These are phyloP conservation scores for Aureobasidium subglaciale DNA, from an alignment of 2,329 filamentous ascomycete species.

Conservation along the genomic window DNA sequence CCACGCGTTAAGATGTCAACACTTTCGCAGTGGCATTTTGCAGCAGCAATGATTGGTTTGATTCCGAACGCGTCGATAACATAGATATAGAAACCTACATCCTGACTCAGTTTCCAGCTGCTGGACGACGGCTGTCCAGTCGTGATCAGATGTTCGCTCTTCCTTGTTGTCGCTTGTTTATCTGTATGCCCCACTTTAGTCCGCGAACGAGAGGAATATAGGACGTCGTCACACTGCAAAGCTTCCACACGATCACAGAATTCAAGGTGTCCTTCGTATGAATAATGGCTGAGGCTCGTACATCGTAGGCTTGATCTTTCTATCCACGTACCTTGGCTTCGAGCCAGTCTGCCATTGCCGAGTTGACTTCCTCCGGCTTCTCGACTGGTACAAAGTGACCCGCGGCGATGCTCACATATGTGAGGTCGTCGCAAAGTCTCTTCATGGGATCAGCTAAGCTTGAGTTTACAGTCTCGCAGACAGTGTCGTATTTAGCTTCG, in stretches of 20 bases:
- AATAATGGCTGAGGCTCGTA: neutral
- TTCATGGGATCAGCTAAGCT: constrained; percentile 31
- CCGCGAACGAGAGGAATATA: neutral
- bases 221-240: neutral
- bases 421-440: constrained; percentile 32
- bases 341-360: constrained; percentile 23
- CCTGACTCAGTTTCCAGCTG: neutral
- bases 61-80: neutral
- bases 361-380: constrained; percentile 23
- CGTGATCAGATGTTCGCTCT: neutral
- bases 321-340: neutral
- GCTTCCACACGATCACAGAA: neutral
- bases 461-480: constrained; percentile 31
- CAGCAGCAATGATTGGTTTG: neutral
- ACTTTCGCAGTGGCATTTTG: neutral
- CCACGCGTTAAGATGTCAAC: neutral
- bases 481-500: constrained; percentile 33
- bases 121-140: neutral
- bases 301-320: neutral
- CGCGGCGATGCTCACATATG: constrained; percentile 38
- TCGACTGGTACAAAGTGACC: constrained; percentile 25
- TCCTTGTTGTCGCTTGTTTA: neutral
- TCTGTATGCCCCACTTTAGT: neutral
- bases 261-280: neutral
- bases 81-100: neutral